Conservation (phyloP, 2,329 filamentous ascomycete species). For the Hymenoscyphus linearis region DNA sequence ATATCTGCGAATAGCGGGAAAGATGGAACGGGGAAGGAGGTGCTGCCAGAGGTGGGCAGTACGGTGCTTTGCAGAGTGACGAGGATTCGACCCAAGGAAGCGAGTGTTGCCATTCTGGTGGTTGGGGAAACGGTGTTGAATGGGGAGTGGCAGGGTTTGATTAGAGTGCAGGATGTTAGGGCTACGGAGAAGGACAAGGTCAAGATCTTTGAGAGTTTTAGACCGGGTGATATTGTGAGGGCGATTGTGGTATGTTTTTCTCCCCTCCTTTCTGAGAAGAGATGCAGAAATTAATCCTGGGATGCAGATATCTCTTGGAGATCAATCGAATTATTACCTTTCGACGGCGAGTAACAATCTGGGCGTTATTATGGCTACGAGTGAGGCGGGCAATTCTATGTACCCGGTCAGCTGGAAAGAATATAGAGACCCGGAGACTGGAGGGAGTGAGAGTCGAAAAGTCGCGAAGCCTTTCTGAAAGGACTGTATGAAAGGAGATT, state of each 20-base stretch:
- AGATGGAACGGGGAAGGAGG: conserved; percentile 41
- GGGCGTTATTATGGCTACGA: conserved; percentile 88
- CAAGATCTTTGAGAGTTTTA: conserved; percentile 83
- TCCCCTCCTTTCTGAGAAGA: not conserved
- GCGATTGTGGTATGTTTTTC: conserved; percentile 62
- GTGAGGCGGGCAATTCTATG: conserved; percentile 85
- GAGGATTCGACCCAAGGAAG: conserved; percentile 78
- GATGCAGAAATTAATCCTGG: conserved; percentile 26
- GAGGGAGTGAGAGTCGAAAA: conserved; percentile 73
- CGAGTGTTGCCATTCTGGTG: conserved; percentile 78
- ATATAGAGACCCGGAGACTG: conserved; percentile 78
- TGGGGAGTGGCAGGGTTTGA: conserved; percentile 79
- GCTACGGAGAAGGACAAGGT: conserved; percentile 96
- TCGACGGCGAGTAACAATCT: conserved; percentile 86
- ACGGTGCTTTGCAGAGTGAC: conserved; percentile 80
- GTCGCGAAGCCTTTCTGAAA: conserved; percentile 80
- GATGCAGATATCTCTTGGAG: conserved; percentile 79
- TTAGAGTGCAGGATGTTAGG: conserved; percentile 84
- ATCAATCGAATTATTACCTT: conserved; percentile 94
- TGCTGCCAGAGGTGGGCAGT: conserved; percentile 76
- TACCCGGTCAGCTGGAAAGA: conserved; percentile 93
- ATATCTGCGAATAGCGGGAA: conserved; percentile 15
- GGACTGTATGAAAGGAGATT: not conserved
- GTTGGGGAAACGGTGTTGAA: conserved; percentile 68
- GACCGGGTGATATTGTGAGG: conserved; percentile 86